Evolutionary conservation across 192 early-diverging fungal species (phyloP).

Genomic region (Chytriomyces sp.): DNA sequence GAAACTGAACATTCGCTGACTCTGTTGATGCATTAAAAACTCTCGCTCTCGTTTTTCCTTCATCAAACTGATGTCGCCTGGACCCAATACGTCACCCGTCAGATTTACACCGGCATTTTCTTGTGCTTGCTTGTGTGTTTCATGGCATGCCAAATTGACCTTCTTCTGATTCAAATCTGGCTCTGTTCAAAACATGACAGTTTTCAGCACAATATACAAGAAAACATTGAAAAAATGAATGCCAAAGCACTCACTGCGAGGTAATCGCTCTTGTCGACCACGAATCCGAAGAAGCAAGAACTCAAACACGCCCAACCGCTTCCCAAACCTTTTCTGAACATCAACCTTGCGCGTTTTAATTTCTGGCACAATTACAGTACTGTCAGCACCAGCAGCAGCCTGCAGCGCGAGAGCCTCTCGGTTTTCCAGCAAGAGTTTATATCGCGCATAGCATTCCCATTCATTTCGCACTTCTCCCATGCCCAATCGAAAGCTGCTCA

Average conservation of each 20-base stretch:
- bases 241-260: constrained; percentile 13
- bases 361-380: background rate
- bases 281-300: constrained; percentile 24
- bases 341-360: constrained; percentile 7
- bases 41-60: constrained; percentile 45
- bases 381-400: background rate
- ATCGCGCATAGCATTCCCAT: constrained; percentile 72
- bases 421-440: constrained; percentile 43
- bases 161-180: constrained; percentile 16
- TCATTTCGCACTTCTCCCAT: constrained; percentile 59
- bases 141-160: constrained; percentile 41
- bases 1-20: constrained; percentile 3
- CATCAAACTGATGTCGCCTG: constrained; percentile 35
- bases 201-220: background rate
- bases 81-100: constrained; percentile 26
- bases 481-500: constrained; percentile 57
- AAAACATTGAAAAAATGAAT: constrained; percentile 1
- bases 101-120: constrained; percentile 46
- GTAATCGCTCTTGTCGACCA: constrained; percentile 20
- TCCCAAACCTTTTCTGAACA: constrained; percentile 19
- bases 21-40: constrained; percentile 30
- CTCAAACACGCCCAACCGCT: constrained; percentile 37
- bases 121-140: constrained; percentile 48
- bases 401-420: background rate
- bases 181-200: constrained; percentile 2